Evolutionary conservation across 331 rosid genomes (phyloP), one percentile per base, ranked within the genome.

Genomic region (Acacia pycnantha): DNA sequence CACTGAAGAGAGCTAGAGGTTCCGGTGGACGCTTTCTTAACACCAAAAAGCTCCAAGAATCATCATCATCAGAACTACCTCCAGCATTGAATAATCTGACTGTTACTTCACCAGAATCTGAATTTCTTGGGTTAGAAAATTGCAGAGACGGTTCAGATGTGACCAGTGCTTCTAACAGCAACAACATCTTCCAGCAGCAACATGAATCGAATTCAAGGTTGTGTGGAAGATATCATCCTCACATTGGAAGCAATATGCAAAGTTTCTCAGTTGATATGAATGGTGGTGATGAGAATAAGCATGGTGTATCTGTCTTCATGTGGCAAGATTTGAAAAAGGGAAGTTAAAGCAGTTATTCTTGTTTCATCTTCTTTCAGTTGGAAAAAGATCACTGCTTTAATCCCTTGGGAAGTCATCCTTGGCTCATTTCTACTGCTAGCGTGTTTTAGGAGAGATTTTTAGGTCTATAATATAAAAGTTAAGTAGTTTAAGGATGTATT

Each of bases 361-460:
- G 6, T 58, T 59, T 67, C 77, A 8, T 51, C 62, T 8, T 73
- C 62, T 10, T 73, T 78, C 80, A 37, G 80, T 67, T 71, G 87
- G 83, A 79, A 13, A 54, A 73, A 59, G 68, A 46, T 43, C 47
- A 76, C 70, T 86, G 81, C 77, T 81, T 76, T 15, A 72, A 5
- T 86, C 86, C 78, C 47, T 64, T 61, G 93, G 92, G 87, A 91
- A 91, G 95, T 91, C 97, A 92, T 92, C 94, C 93, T 92, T 88
- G 97, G 93, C 94, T 92, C 65, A 31, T 51, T 59, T 29, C 51
- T 53, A 19, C 8, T 24, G 13, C n/a, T 24, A 12, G 14, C 1
- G 40, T 46, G 43, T 72, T 24, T 47, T 1, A 46, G 76, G 76
- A 47, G 41, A 47, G 41, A 72, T 14, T 71, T 44, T 15, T 72